A percentile compares a stretch with the other conserved stretches of the same genome.
Evolutionary conservation across 768 basidiomycete species (phyloP).

Genomic region (Mycena pura): DNA sequence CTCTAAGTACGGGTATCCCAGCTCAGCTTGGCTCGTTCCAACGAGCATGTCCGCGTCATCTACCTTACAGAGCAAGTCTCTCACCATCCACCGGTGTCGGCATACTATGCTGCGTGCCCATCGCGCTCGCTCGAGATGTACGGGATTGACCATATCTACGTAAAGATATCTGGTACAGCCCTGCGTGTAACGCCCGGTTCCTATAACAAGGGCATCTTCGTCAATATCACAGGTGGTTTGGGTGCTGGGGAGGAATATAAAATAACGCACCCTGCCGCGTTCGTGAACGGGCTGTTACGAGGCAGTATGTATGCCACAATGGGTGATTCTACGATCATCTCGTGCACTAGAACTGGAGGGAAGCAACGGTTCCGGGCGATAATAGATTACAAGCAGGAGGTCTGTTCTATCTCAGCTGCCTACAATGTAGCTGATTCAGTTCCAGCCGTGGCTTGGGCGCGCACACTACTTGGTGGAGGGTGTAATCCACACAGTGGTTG

Average conservation of each 20-base stretch:
- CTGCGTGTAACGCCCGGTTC: constrained; percentile 84
- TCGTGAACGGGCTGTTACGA: constrained; percentile 90
- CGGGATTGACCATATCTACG: constrained; percentile 93
- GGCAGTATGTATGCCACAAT: constrained; percentile 94
- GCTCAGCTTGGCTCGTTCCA: constrained; percentile 56
- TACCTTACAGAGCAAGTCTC: constrained; percentile 94
- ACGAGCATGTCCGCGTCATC: constrained; percentile 66
- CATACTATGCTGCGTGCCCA: constrained; percentile 82
- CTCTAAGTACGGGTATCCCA: constrained; percentile 66
- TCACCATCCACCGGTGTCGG: constrained; percentile 95
- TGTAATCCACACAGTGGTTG: constrained; percentile 83
- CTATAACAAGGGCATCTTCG: constrained; percentile 88
- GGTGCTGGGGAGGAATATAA: constrained; percentile 85
- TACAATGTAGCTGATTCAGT: background rate
- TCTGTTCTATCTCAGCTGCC: constrained; percentile 31
- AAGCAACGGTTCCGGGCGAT: constrained; percentile 76
- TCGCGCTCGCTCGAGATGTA: constrained; percentile 70
- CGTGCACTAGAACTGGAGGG: constrained; percentile 78
- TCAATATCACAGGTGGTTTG: constrained; percentile 74
- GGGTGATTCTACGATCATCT: constrained; percentile 78
- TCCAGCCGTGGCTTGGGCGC: constrained; percentile 86
- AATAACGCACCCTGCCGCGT: constrained; percentile 88
- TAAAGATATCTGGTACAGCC: constrained; percentile 88
- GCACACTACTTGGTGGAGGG: constrained; percentile 89
- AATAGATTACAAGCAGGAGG: constrained; percentile 97